Base-by-base conservation (phyloP, 1,139 yeast species). In the Diutina ranongensis region DNA sequence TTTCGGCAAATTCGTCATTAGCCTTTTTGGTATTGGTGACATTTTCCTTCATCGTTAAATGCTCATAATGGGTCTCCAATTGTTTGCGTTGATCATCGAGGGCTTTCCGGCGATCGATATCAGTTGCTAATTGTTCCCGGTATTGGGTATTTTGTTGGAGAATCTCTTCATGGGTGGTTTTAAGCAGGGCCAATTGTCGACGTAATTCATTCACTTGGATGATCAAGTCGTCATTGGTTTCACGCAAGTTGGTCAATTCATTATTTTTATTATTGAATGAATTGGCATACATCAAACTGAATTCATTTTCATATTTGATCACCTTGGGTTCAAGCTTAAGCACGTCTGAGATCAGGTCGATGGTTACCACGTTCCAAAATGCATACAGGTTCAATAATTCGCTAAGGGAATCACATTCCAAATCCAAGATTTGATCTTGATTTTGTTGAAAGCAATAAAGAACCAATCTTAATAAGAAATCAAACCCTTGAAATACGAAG, bases 1-100 rank as follows among this genome's bases (percentile, higher is more conserved):
- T 57, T 44, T 57, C 57, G 7, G 63, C 59, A 50, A 71, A 69
- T 40, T 70, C 76, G 50, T 62, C 54, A 51, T 71, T 71, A 25
- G 75, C 75, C 52, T 68, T 65, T 46, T 66, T 68, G 1, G 76
- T 70, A 49, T 71, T 70, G 48, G 60, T 63, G 47, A 71, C 58
- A 49, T 71, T 71, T 50, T 67, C 71, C 48, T 69, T 67, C 76
- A 71, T 69, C 33, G 70, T 68, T 47, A 71, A 60, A 40, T 61
- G 58, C 46, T 65, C 70, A 48, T 66, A 67, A 47, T 61, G 59
- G 19, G 50, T 50, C 48, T 63, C 60, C 40, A 68, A 56, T 10
- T 57, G 49, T 46, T 2, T 46, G 20, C 3, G 41, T 40, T 5
- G 44, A 44, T 19, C 46, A 33, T 44, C 42, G 16, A 28, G 35